These are phyloP conservation scores for Linnemannia schmuckeri DNA, from an alignment of 192 early-diverging fungal species.

Conservation along the genomic window DNA sequence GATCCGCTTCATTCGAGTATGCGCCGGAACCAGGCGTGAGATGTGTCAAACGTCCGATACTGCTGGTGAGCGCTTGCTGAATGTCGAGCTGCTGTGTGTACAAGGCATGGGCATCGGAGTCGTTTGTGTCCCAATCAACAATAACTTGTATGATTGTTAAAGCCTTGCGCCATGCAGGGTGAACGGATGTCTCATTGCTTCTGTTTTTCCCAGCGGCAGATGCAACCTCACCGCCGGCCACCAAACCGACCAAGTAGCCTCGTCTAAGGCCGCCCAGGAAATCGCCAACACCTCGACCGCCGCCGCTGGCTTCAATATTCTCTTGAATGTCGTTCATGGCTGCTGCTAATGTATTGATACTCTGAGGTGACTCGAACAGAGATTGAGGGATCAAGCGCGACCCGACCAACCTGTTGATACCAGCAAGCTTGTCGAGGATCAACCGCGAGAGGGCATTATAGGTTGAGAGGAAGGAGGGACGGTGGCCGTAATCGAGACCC, in stretches of 20 bases:
- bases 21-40: slow-evolving; percentile 58
- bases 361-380: slow-evolving; percentile 27
- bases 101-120: not conserved
- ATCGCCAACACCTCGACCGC: no score
- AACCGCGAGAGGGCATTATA: no score
- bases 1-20: slow-evolving; percentile 68
- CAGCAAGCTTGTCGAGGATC: not conserved
- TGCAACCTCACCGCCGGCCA: slow-evolving; percentile 32
- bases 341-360: not conserved
- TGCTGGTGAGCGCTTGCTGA: slow-evolving; percentile 1
- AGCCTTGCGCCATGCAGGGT: slow-evolving; percentile 57
- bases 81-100: not conserved
- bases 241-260: no score
- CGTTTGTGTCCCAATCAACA: not conserved
- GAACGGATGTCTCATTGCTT: slow-evolving; percentile 21
- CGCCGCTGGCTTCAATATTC: not conserved
- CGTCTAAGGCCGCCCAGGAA: no score
- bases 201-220: slow-evolving; percentile 17
- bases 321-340: slow-evolving; percentile 18
- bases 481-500: no score
- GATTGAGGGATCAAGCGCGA: slow-evolving; percentile 54
- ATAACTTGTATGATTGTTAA: slow-evolving; percentile 7
- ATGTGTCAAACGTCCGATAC: slow-evolving; percentile 14
- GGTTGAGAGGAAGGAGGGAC: no score
- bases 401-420: slow-evolving; percentile 32